Evolutionary conservation across 495 filamentous ascomycete genomes (phyloP), one percentile per base, ranked within the genome.

Genomic region (Aspergillus carlsbadensis): DNA sequence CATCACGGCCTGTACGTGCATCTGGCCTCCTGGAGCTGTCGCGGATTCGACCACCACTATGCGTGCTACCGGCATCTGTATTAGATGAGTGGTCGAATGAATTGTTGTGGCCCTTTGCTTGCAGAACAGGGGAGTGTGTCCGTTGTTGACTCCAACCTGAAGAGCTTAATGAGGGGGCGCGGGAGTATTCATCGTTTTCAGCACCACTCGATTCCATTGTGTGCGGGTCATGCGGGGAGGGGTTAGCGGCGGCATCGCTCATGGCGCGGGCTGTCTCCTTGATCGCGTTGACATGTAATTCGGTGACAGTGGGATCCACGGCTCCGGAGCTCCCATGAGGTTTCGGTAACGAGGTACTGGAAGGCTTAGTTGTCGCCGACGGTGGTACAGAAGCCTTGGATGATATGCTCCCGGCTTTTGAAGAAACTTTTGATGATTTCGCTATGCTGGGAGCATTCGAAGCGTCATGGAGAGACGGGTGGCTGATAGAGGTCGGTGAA

Each of bases 281-380:
- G 39, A 83, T 68, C 17, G 78, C 83, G 59, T 72, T 84, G 21
- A 81, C 78, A 61, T 83, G 80, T 14, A 85, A 64, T 22, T 86
- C 79, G 10, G 79, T 83, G 35, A 86, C 65, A 7, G 74, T 65
- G 15, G 76, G 71, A 54, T 76, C 71, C 26, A 63, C 69, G 24
- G 67, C 64, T 26, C 70, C 61, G 29, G 68, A 64, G 40, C 69
- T 64, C 54, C 72, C 61, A 29, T 72, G 76, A 20, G 72, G 69
- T 60, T 80, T 80, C 34, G 77, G 78, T 10, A 84, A 66, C 13
- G 81, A 72, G n/a, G 61, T 58, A 42, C 65, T 60, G 35, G 63
- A 70, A 29, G 70, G 59, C 58, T 76, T 79, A 14, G 65, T 37
- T 2, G 57, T 65, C 13, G 64, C 69, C 14, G 77, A 83, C 1